phyloP scores from a whole-genome alignment of 2,329 filamentous ascomycete genomes.

The Pyricularia sp. region DNA sequence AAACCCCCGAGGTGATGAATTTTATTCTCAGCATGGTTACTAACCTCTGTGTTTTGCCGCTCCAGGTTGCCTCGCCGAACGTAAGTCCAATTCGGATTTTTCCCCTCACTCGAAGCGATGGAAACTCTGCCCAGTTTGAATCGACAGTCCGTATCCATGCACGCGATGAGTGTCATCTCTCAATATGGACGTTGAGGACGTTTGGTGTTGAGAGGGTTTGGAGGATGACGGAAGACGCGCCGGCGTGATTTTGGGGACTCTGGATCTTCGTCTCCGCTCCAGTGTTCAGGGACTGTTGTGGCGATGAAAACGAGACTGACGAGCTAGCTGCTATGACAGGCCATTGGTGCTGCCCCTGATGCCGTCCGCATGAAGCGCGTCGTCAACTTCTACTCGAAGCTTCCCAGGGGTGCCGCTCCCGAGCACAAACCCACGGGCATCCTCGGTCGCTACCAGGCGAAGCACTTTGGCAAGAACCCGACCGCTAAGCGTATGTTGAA shows the following conservation, averaged over 20 bases:
- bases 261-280: not conserved
- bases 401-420: conserved; percentile 83
- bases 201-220: not conserved
- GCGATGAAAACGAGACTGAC: not conserved
- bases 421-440: conserved; percentile 70
- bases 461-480: conserved; percentile 92
- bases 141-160: not conserved
- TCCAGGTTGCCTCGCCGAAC: conserved; percentile 70
- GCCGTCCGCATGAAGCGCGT: conserved; percentile 96
- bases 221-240: not conserved
- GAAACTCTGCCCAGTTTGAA: not conserved
- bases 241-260: not conserved
- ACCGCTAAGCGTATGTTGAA: conserved; percentile 65
- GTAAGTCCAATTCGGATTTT: conserved; percentile 38
- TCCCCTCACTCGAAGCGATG: not conserved
- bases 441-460: conserved; percentile 69
- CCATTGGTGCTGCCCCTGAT: conserved; percentile 88
- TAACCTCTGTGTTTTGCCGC: not conserved
- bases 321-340: conserved; percentile 37
- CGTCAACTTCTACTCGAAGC: conserved; percentile 97
- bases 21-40: not conserved
- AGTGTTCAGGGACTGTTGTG: not conserved
- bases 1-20: not conserved
- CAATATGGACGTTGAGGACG: not conserved
- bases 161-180: not conserved